Evolutionary conservation across 768 basidiomycete genomes (phyloP), one percentile per base, ranked within the genome.

Genomic region (button mushroom (Agaricus bisporus)): DNA sequence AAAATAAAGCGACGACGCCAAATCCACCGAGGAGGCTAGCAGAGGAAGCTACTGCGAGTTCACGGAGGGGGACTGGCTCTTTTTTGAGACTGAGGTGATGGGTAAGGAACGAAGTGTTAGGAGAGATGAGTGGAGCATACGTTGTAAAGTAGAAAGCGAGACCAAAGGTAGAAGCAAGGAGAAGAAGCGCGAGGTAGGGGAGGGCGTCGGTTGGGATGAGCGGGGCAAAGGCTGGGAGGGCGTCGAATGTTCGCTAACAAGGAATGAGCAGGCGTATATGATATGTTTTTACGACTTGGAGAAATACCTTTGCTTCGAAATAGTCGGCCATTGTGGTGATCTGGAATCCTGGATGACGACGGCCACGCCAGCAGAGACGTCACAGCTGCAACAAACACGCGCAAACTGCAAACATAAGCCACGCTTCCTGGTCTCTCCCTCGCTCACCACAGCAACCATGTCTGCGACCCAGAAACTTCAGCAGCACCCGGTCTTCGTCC

Each of bases 71-170:
- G 41, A 78, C 50, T 8, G 76, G 77, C 62, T 78, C 74, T 74
- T 86, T 91, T 58, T 89, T 86, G 35, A 95, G 80, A 48, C 93
- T 95, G 70, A 60, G 55, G 56, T 53, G 49, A 36, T 48, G 20
- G 32, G 32, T 48, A 17, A 18, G 22, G 51, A 47, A 44, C 49
- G 46, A 48, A 53, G 53, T 49, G 48, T 11, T 37, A n/a, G 41
- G 50, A 46, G 32, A 49, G 48, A 41, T 41, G 49, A 17, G 14
- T 14, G 4, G 17, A 12, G 38, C 83, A 56, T 64, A 89, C 85
- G 83, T 95, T 56, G 93, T 86, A 69, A 91, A 91, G 73, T 94
- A 92, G 75, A 95, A 95, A 0, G 87, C 80, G 39, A 95, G 81
- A n/a, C 64, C 80, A 64, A 97, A 95, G 1, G 92, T 92, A 15